These are phyloP conservation scores for Amanita jacksonii DNA, from an alignment of 768 basidiomycete species.

Conservation along the genomic window DNA sequence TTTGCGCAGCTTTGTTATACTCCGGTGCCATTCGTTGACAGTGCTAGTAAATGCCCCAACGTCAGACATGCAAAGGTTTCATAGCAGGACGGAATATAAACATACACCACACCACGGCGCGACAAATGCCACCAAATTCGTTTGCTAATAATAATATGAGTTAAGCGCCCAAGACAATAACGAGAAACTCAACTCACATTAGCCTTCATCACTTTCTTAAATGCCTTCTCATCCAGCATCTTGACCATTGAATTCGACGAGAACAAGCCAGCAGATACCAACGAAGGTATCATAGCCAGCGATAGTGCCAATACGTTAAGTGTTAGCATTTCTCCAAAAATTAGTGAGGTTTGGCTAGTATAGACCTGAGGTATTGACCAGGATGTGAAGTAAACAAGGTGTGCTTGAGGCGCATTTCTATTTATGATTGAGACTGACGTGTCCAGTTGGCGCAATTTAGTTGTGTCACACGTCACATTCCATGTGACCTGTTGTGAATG, in stretches of 20 bases:
- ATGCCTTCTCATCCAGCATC: conserved; percentile 60
- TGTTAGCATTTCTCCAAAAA: conserved; percentile 31
- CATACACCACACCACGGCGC: conserved; percentile 92
- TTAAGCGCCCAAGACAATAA: neutral
- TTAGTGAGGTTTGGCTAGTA: no score
- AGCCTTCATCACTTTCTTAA: conserved; percentile 61
- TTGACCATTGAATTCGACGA: conserved; percentile 52
- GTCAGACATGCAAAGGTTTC: neutral
- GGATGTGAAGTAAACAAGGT: no score
- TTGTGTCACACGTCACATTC: no score
- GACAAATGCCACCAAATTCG: conserved; percentile 79
- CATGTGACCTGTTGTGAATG: no score
- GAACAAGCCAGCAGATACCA: conserved; percentile 43
- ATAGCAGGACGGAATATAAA: conserved; percentile 3
- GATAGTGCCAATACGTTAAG: conserved; percentile 25
- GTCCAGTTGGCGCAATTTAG: no score
- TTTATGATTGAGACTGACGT: no score
- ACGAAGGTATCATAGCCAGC: conserved; percentile 32
- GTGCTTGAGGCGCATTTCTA: no score
- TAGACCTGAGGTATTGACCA: no score
- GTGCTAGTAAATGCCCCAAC: conserved; percentile 40
- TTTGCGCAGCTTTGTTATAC: conserved; percentile 71
- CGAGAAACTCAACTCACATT: conserved; percentile 43
- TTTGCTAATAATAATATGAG: conserved; percentile 35
- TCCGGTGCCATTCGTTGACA: conserved; percentile 83